A percentile compares a stretch with the other conserved stretches of the same genome.
Evolutionary conservation across 1,284 basidiomycete genomes (phyloP).

Genomic region (Anthracocystis setariae): DNA sequence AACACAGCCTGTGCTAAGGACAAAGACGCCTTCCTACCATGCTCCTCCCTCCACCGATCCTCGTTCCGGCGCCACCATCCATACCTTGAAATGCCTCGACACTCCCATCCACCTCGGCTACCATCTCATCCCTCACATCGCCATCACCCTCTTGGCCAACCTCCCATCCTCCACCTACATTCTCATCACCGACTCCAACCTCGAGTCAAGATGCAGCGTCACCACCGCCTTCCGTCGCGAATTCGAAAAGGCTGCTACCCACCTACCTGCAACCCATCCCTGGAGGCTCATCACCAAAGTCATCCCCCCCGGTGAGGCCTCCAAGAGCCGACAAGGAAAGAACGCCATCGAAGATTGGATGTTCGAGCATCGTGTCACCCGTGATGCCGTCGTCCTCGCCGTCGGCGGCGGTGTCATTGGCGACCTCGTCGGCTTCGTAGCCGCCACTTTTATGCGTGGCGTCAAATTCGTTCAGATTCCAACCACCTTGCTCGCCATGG

Average conservation of each 20-base stretch:
- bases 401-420: slow-evolving; percentile 95
- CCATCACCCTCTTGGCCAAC: slow-evolving; percentile 76
- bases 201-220: slow-evolving; percentile 70
- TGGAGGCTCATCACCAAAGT: slow-evolving; percentile 82
- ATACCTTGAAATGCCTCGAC: slow-evolving; percentile 61
- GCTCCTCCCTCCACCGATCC: slow-evolving; percentile 56
- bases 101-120: slow-evolving; percentile 65
- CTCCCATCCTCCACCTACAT: slow-evolving; percentile 89
- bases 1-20: slow-evolving; percentile 44
- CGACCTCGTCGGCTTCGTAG: slow-evolving; percentile 93
- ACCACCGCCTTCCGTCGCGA: slow-evolving; percentile 67
- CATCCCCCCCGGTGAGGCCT: slow-evolving; percentile 88
- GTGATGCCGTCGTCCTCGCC: slow-evolving; percentile 92
- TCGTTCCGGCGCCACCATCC: slow-evolving; percentile 59
- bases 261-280: slow-evolving; percentile 56
- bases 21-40: slow-evolving; percentile 65
- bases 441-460: slow-evolving; percentile 82
- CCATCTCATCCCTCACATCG: slow-evolving; percentile 69
- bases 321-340: slow-evolving; percentile 90
- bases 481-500: slow-evolving; percentile 96
- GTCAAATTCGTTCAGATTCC: slow-evolving; percentile 95
- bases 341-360: slow-evolving; percentile 94
- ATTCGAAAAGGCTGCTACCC: slow-evolving; percentile 57
- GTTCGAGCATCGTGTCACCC: slow-evolving; percentile 84
- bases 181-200: slow-evolving; percentile 89